Base-by-base conservation (phyloP, 768 basidiomycete genomes). In the Cubamyces sp. region DNA sequence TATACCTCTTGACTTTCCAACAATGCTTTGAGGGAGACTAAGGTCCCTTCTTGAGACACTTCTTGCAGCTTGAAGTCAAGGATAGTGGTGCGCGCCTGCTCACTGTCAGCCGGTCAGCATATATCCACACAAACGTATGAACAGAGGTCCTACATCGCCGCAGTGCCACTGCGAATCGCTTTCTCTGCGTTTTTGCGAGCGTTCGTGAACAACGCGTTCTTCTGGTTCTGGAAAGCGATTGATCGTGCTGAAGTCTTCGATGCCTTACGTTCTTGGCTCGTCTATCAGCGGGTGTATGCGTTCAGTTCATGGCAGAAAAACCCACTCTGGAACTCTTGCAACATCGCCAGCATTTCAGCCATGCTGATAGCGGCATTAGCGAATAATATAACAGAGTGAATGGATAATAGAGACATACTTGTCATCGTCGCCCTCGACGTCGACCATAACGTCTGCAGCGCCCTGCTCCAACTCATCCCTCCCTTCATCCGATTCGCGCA, bases 291-390 rank as follows among this genome's bases (percentile, higher is more conserved):
- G n/a, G 26, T 49, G 21, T 43, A 43, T 21, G 43, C n/a, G 50
- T 21, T 41, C 16, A 37, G 9, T 5, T 28, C 46, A 18, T 48
- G 19, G 34, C 0, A 41, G 52, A 23, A 16, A 26, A 2, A 58
- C 69, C 26, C 26, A 73, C 72, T 71, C 45, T 71, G 70, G 21
- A 70, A 61, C 46, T 73, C 67, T 52, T 71, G 59, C 30, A 73
- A 46, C 52, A 73, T 64, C 3, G 39, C 46, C 18, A 73, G 39
- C 70, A 73, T 73, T 42, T 73, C 72, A 9, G 64, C 37, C 67
- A 71, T 66, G 53, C 69, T 56, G 21, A 3, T 18, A 23, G 34
- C 5, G 25, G n/a, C 9, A 42, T 21, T 34, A 61, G 26, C 45
- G 30, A 43, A 21, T 40, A 37, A 19, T 39, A 25, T 14, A 11